Base-by-base conservation (phyloP, 192 early-diverging fungal genomes). In the Mycoemilia scoparia region DNA sequence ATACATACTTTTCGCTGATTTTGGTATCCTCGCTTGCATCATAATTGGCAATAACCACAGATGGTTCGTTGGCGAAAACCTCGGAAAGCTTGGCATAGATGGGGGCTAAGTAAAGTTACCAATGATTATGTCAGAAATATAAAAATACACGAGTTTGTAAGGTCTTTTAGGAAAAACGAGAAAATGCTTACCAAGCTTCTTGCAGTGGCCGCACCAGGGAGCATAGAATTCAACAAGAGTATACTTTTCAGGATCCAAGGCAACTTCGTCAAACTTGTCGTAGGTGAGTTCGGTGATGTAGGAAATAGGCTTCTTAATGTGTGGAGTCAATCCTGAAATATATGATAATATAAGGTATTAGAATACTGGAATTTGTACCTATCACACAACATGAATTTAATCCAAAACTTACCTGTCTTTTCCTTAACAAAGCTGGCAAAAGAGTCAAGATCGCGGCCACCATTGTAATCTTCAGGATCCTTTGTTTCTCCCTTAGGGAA, bases 181-280 rank as follows among this genome's bases (percentile, higher is more conserved):
- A n/a, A n/a, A n/a, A n/a, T n/a, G n/a, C n/a, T n/a, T n/a, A n/a
- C n/a, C 77, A 40, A 87, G 45, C 15, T 61, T 78, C 65, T 89
- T 71, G 54, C 91, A 96, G 57, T 91, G 82, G 13, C 87, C 87
- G 57, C 88, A 90, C 84, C 91, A 96, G 18, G 91, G 92, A 7
- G 88, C 92, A 45, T 76, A 93, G 54, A 96, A 96, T 51, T 91
- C 85, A 14, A 84, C 80, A 38, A 87, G 69, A 10, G 82, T 84
- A 5, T 78, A 67, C 46, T 86, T 81, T 41, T 63, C 45, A 24
- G 74, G 54, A 38, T 80, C 69, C 25, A 82, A 45, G 10, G 78
- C 84, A 26, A 77, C 64, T 15, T 64, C 46, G 34, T 88, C 74
- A 62, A 98, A 98, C 31, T 65, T 71, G 20, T 55, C 57, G 36